Conservation (phyloP, 768 basidiomycete species). For the Suillus clintonianus region DNA sequence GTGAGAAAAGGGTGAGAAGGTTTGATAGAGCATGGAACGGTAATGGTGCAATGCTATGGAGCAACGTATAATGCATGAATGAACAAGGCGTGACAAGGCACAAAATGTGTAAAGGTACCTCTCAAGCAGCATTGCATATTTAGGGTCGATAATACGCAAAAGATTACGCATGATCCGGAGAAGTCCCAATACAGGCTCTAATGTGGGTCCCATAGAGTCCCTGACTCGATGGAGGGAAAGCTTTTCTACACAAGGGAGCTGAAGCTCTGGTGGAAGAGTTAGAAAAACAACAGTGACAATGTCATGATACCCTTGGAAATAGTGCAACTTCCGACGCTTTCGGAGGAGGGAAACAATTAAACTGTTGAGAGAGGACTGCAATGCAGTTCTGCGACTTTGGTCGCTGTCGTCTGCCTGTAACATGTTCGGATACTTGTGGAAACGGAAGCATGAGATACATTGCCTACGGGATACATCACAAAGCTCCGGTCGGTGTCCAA, state of each 20-base stretch:
- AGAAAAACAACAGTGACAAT: slow-evolving; percentile 84
- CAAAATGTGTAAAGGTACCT: slow-evolving; percentile 41
- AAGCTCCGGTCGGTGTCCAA: slow-evolving; percentile 94
- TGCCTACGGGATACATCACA: slow-evolving; percentile 90
- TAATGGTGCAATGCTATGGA: slow-evolving; percentile 64
- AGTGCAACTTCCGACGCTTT: slow-evolving; percentile 68
- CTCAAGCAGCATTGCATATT: slow-evolving; percentile 69
- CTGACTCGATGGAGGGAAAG: slow-evolving; percentile 72
- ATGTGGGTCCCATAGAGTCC: slow-evolving; percentile 84
- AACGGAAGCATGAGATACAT: slow-evolving; percentile 12
- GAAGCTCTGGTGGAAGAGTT: slow-evolving; percentile 64
- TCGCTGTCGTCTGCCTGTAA: slow-evolving; percentile 6
- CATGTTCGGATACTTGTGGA: slow-evolving; percentile 15
- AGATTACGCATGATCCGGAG: slow-evolving; percentile 74
- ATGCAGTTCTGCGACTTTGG: slow-evolving; percentile 30
- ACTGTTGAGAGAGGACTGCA: slow-evolving; percentile 67
- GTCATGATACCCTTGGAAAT: slow-evolving; percentile 95
- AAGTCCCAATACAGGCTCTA: slow-evolving; percentile 85
- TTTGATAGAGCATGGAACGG: slow-evolving; percentile 92
- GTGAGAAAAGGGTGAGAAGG: slow-evolving; percentile 88
- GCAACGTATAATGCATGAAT: slow-evolving; percentile 5
- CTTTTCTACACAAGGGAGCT: slow-evolving; percentile 63
- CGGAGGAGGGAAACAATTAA: slow-evolving; percentile 79
- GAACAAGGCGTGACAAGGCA: slow-evolving; percentile 1
- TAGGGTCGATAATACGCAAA: slow-evolving; percentile 67